Percentiles rank a stretch among this genome's conserved stretches.
These are phyloP conservation scores for Gossypium thurberi DNA, from an alignment of 345 rosid genomes.

Conservation along the genomic window DNA sequence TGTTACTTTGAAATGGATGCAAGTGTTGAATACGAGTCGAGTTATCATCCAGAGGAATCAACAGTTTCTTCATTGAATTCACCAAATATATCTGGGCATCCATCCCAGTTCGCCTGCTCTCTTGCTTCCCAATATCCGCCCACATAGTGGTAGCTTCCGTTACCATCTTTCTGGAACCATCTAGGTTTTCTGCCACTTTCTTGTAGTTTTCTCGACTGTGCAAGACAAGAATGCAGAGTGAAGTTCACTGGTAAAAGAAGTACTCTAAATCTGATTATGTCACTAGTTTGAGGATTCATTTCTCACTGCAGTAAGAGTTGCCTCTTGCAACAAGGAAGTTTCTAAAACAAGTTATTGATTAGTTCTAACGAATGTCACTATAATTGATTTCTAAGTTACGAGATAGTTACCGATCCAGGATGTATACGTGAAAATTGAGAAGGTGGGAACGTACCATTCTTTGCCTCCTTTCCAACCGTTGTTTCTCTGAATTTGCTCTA, in stretches of 20 bases:
- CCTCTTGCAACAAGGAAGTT: neutral
- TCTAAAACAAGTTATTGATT: neutral
- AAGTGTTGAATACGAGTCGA: slow-evolving; percentile 3
- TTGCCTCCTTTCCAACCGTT: slow-evolving; percentile 83
- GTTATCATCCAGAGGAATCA: slow-evolving; percentile 24
- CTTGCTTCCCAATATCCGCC: slow-evolving; percentile 98
- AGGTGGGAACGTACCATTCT: slow-evolving; percentile 57
- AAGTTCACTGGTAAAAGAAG: neutral
- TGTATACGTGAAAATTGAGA: neutral
- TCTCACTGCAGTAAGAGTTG: neutral
- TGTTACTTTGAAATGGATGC: neutral
- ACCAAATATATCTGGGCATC: slow-evolving; percentile 75
- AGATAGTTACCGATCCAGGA: neutral
- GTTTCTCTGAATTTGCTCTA: slow-evolving; percentile 87
- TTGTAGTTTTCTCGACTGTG: slow-evolving; percentile 79
- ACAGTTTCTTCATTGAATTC: slow-evolving; percentile 47
- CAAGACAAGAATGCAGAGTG: neutral
- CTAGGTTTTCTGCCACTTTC: slow-evolving; percentile 89
- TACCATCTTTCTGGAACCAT: slow-evolving; percentile 63
- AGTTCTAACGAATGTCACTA: neutral
- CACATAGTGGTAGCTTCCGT: slow-evolving; percentile 50
- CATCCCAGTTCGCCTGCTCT: slow-evolving; percentile 55
- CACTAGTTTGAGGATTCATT: neutral
- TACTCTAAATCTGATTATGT: neutral
- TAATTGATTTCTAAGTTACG: neutral